Base-by-base conservation (phyloP, 768 basidiomycete species). In the Mrakia hoshinonis region DNA sequence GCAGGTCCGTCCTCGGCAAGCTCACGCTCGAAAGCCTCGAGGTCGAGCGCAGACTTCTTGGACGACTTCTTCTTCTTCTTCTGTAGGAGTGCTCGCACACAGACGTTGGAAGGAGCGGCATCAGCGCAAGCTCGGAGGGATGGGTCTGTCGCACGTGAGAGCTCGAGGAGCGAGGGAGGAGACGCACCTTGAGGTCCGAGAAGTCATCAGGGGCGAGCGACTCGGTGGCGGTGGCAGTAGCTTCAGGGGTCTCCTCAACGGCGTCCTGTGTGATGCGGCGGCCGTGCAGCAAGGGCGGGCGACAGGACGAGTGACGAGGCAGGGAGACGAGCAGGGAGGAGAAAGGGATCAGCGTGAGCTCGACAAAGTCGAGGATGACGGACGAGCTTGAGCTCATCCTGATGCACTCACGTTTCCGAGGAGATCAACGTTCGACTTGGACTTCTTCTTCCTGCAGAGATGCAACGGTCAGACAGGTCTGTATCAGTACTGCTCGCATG, bases 1-100 rank as follows among this genome's bases (percentile, higher is more conserved):
- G 70, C 39, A 29, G 83, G 81, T 77, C 88, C 89, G 29, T 86
- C 84, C 54, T 87, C 85, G 74, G 87, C 87, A 52, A 95, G 82
- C 80, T 93, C 91, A 80, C 91, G 92, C 83, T 95, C 93, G 76
- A 96, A 95, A 0, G 91, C 93, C 78, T 95, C 92, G 76, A 95
- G 82, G 78, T 93, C 91, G 66, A 89, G 87, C 2, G 90, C 86
- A 24, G 88, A 85, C 82, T 95, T 97, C 83, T 94, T 95, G 60
- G 67, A 68, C 31, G 67, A 84, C 81, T 73, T 73, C 73, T 77
- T 78, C 79, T 82, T 82, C 77, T 82, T 82, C 80, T 81, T 81
- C 75, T 81, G 34, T 36, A n/a, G 20, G 36, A 78, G 66, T 22
- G 58, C 55, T 58, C 55, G 29, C 24, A 39, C 34, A 22, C 2